Conservation (phyloP, 352 stramenopile species). For the Blastocystis sp. region DNA sequence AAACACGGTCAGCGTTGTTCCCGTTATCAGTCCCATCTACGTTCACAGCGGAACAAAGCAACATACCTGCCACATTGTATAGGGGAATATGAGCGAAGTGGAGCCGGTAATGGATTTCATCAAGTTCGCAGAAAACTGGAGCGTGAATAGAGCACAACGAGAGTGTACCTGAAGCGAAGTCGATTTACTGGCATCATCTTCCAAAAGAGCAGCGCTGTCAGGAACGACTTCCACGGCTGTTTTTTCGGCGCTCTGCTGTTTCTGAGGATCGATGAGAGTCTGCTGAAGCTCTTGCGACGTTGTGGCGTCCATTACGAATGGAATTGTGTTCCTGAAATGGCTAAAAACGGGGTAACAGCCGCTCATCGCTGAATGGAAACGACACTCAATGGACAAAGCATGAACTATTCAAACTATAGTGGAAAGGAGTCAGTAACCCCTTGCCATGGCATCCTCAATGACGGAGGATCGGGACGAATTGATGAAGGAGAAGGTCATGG, state of each 20-base stretch:
- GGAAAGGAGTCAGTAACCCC: background rate
- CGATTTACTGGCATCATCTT: conserved; percentile 14
- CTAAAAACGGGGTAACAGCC: background rate
- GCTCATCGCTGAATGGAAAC: background rate
- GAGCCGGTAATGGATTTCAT: conserved; percentile 66
- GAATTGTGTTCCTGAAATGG: no score
- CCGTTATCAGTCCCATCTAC: conserved; percentile 52
- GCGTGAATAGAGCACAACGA: background rate
- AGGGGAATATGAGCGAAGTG: conserved; percentile 59
- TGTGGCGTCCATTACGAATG: background rate
- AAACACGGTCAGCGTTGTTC: conserved; percentile 32
- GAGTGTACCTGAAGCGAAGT: conserved; percentile 6
- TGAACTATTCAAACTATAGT: background rate
- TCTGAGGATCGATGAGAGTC: background rate
- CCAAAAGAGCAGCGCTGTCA: background rate
- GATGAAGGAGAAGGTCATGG: conserved; percentile 26
- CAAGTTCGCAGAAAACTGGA: conserved; percentile 52
- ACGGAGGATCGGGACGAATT: background rate
- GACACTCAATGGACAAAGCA: background rate
- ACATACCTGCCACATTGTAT: conserved; percentile 40
- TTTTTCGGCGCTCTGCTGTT: background rate
- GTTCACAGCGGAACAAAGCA: background rate
- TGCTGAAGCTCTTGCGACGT: background rate
- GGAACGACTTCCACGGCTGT: background rate
- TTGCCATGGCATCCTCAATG: background rate